phyloP scores from a whole-genome alignment of 2,329 filamentous ascomycete genomes.

The Teratosphaeria zuluensis region DNA sequence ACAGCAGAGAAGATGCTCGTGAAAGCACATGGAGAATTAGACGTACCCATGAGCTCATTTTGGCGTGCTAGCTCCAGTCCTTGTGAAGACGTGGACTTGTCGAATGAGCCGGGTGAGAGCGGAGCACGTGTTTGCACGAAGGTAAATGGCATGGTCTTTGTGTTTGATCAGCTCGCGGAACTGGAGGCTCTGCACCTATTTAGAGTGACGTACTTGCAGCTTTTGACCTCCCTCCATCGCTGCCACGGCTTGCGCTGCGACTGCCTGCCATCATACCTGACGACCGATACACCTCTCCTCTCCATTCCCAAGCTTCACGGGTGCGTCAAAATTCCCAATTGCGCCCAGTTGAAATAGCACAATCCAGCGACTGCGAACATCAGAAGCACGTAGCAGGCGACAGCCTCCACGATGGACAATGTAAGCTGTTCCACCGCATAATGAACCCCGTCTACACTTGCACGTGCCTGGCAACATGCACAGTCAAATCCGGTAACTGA shows the following conservation, averaged over 20 bases:
- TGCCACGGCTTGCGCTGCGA: not conserved
- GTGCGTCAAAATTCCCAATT: not conserved
- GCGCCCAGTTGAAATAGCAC: not conserved
- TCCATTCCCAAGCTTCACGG: not conserved
- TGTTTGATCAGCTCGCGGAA: not conserved
- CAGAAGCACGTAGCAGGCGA: not conserved
- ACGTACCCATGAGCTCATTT: not conserved
- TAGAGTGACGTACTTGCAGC: not conserved
- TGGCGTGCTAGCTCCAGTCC: not conserved
- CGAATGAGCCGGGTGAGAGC: not conserved
- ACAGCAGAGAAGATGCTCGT: not conserved
- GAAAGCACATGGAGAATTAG: not conserved
- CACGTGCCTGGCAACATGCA: not conserved
- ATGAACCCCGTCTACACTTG: not conserved
- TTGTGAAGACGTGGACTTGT: too few relatives aligned
- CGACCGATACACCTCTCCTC: not conserved
- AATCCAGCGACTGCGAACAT: not conserved
- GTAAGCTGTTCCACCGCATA: not conserved
- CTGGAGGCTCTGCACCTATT: not conserved
- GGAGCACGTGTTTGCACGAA: not conserved
- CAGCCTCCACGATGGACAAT: constrained; percentile 1
- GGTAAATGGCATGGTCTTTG: not conserved
- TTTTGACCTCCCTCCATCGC: not conserved
- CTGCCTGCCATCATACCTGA: not conserved
- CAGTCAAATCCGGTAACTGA: not conserved